Base-by-base conservation (phyloP, 352 stramenopile species). In the Globisporangium takayamanum region DNA sequence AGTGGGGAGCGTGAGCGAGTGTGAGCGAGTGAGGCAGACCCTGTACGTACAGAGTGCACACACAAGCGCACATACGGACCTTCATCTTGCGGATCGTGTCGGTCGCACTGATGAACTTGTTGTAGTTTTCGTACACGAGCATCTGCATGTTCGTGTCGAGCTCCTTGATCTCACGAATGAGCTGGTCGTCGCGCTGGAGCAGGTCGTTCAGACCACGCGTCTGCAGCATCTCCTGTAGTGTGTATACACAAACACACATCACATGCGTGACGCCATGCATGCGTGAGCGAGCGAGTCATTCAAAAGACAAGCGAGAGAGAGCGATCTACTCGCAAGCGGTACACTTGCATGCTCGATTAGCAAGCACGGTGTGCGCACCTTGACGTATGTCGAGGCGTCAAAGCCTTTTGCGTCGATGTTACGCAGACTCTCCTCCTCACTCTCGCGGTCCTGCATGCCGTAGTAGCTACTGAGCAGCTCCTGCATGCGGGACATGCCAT, bases 41-140 rank as follows among this genome's bases (percentile, higher is more conserved):
- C 30, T 36, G 33, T 39, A 39, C 33, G 18, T 25, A 41, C 0
- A 37, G 20, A 53, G 22, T 22, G 22, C 48, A 18, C 2, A 45
- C 18, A 39, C 20, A 11, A 26, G n/a, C 25, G 28, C 28, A 33
- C 28, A 33, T 33, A 36, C 39, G 25, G 14, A 88, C 79, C 67
- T 95, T 95, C 88, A 97, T 97, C 65, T 96, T 96, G 51, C 95
- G 88, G 72, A 99, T 99, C 53, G 97, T 99, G 74, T 99, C 97
- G 1, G 97, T 99, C 37, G 97, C 97, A 66, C 92, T 97, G 66
- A 99, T 99, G 69, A 99, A 99, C 72, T 99, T 99, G 76, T 96
- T 98, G 84, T 99, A 99, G 75, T 99, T 99, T 66, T 99, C 97
- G 70, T 99, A 99, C 22, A 99, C 97, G 46, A 99, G 80, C 73